A percentile compares a stretch with the other conserved stretches of the same genome.
Evolutionary conservation across 1,284 basidiomycete species (phyloP).

Genomic region (Apiotrichum mycotoxinovorans): DNA sequence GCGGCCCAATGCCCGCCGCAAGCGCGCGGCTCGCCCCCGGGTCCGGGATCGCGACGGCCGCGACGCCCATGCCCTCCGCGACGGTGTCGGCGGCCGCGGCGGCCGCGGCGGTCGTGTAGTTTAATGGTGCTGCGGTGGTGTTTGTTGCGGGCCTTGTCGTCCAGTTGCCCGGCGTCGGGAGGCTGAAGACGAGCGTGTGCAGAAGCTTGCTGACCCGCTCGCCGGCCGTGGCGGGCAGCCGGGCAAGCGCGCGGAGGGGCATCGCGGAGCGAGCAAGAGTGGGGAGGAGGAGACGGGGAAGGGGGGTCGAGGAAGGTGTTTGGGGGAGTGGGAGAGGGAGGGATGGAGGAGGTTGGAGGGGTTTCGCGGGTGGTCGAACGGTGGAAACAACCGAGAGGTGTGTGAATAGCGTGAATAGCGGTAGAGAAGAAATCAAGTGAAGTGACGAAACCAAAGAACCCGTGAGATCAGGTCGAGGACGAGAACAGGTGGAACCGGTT

Average conservation of each 20-base stretch:
- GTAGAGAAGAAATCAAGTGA: no score
- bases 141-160: constrained; percentile 41
- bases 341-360: no score
- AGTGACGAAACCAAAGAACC: no score
- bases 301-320: neutral
- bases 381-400: no score
- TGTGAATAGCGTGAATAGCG: no score
- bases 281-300: neutral
- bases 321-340: no score
- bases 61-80: constrained; percentile 54
- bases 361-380: no score
- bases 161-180: constrained; percentile 28
- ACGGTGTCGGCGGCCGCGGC: neutral
- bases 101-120: neutral
- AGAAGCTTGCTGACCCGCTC: constrained; percentile 31
- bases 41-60: constrained; percentile 65
- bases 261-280: constrained; percentile 17
- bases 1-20: constrained; percentile 34
- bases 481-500: no score
- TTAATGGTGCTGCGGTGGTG: constrained; percentile 66
- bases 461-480: no score
- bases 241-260: constrained; percentile 44
- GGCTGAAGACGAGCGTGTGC: constrained; percentile 39
- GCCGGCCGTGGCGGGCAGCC: constrained; percentile 28
- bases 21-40: constrained; percentile 33